Evolutionary conservation across 2,329 filamentous ascomycete genomes (phyloP), one percentile per base, ranked within the genome.

Genomic region (Phaeosphaeria sp.): DNA sequence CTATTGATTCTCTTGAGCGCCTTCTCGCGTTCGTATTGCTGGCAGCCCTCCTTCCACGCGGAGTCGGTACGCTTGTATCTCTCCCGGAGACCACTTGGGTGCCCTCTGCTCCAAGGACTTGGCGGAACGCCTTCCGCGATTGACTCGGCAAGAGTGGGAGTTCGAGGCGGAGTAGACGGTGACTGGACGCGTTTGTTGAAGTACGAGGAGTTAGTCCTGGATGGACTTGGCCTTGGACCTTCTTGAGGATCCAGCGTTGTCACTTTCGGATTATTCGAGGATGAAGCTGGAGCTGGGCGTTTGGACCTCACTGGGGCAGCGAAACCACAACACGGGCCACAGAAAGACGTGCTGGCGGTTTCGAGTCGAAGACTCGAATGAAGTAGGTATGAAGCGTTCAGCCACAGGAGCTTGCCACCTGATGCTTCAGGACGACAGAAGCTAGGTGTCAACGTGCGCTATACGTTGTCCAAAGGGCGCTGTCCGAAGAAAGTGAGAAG

Each of bases 291-390:
- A 23, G 21, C 43, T 22, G 27, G 39, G 47, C 50, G 55, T 43
- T 47, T 41, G 43, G 42, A 54, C 54, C 52, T 54, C 42, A 47
- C 50, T 56, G 44, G 56, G 11, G 44, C 53, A 21, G 58, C 50
- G 18, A 56, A 52, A 46, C 54, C 53, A 23, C 36, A 39, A 39
- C 56, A 63, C 44, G 56, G 39, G 25, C 43, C 59, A 42, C 58
- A 63, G 36, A 52, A 62, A 30, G 25, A 57, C 61, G 63, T 62
- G 51, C 36, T 65, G 59, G 39, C 46, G 58, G 56, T 55, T 51
- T 39, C 13, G 36, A 39, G 36, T 17, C 36, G 11, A 3, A 17
- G 36, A 39, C 36, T 17, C 36, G 17, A n/a, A 15, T 4, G 17
- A n/a, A 17, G 36, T 13, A 17, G 15, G 36, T 6, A n/a, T 17